Percentiles rank a stretch among this genome's conserved stretches.
Conservation (phyloP, 1,139 yeast species). For the Yamadazyma atlantica region DNA sequence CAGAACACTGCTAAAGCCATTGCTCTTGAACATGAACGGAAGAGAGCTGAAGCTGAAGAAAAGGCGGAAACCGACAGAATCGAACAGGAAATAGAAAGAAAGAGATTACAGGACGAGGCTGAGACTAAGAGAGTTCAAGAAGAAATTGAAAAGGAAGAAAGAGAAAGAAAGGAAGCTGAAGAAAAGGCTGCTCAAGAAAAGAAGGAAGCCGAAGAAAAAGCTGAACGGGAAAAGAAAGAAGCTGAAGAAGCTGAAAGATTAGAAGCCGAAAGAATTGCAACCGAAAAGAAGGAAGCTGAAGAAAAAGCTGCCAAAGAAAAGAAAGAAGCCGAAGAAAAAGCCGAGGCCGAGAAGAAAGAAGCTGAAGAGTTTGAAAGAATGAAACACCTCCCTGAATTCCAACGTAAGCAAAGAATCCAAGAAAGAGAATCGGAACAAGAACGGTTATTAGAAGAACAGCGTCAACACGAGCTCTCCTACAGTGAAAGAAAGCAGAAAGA, state of each 20-base stretch:
- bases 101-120: conserved; percentile 34
- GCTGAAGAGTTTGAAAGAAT: conserved; percentile 20
- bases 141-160: conserved; percentile 33
- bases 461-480: conserved; percentile 27
- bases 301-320: conserved; percentile 21
- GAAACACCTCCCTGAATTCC: conserved; percentile 26
- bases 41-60: conserved; percentile 47
- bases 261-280: conserved; percentile 20
- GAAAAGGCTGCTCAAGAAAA: conserved; percentile 21
- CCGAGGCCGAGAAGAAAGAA: conserved; percentile 18
- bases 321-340: conserved; percentile 19
- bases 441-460: conserved; percentile 25
- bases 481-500: conserved; percentile 26
- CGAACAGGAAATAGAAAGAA: conserved; percentile 47
- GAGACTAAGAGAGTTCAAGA: conserved; percentile 31
- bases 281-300: conserved; percentile 26
- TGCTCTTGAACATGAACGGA: conserved; percentile 45
- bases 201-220: conserved; percentile 19
- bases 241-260: conserved; percentile 12
- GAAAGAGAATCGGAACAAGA: conserved; percentile 30
- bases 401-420: conserved; percentile 25
- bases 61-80: conserved; percentile 48
- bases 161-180: conserved; percentile 29
- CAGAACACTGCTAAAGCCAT: conserved; percentile 36
- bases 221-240: conserved; percentile 16